These are phyloP conservation scores for Entamoeba invadens DNA, from an alignment of 208 protist species.

Conservation along the genomic window DNA sequence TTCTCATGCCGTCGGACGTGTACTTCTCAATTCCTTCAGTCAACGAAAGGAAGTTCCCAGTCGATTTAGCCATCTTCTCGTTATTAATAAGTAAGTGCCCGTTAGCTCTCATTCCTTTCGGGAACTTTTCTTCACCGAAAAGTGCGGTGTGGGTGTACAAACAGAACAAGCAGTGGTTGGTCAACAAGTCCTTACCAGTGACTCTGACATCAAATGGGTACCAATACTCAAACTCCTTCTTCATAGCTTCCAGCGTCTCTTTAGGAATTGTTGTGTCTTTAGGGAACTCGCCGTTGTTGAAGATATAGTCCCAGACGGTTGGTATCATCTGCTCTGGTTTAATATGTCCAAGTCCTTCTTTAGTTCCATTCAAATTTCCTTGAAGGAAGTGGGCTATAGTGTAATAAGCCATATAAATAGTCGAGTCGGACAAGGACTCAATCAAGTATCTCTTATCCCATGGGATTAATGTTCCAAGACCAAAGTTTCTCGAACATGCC, in stretches of 20 bases:
- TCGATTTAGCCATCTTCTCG: slow-evolving; percentile 98
- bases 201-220: slow-evolving; percentile 96
- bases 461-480: slow-evolving; percentile 89
- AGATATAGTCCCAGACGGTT: slow-evolving; percentile 38
- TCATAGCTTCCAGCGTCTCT: slow-evolving; percentile 53
- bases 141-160: slow-evolving; percentile 98
- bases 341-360: slow-evolving; percentile 57
- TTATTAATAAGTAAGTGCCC: slow-evolving; percentile 92
- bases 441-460: slow-evolving; percentile 85
- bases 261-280: slow-evolving; percentile 46
- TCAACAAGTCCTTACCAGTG: slow-evolving; percentile 95
- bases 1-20: slow-evolving; percentile 49
- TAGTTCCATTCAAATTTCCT: slow-evolving; percentile 40
- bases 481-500: slow-evolving; percentile 95
- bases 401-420: slow-evolving; percentile 99
- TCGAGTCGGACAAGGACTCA: slow-evolving; percentile 98
- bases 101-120: slow-evolving; percentile 82
- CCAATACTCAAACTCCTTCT: slow-evolving; percentile 80
- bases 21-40: slow-evolving; percentile 57
- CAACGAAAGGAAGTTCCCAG: slow-evolving; percentile 90
- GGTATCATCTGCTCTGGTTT: slow-evolving; percentile 68
- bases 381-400: slow-evolving; percentile 91
- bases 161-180: slow-evolving; percentile 97
- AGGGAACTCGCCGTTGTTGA: background rate
- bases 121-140: slow-evolving; percentile 62